Base-by-base conservation (phyloP, 108 stramenopile species). In the Epithemia pelagica region DNA sequence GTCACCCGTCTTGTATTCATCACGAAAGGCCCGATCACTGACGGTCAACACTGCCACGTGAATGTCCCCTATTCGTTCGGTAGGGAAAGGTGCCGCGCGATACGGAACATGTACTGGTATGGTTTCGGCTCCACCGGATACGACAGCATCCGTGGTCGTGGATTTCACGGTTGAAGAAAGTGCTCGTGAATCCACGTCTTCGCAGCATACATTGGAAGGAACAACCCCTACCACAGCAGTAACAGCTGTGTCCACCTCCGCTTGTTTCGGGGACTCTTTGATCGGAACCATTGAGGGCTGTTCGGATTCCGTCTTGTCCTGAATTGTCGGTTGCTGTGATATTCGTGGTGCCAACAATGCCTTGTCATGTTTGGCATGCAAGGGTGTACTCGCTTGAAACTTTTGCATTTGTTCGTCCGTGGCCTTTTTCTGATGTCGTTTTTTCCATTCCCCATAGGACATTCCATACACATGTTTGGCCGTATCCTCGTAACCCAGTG, bases 391-490 rank as follows among this genome's bases (percentile, higher is more conserved):
- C n/a, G 62, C 76, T 27, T 91, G 76, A 76, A 83, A 94, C 56
- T 70, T 65, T 56, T 86, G 76, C 87, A 90, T 79, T 72, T 90
- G 78, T 58, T 86, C 88, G 18, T 83, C 86, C 2, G 90, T 86
- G 21, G 87, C 88, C 67, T 93, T 90, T 65, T 81, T 85, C 27
- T 83, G 69, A 61, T 91, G 79, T 15, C 73, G 76, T 54, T 73
- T 71, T 72, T 95, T 95, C 95, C 95, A 95, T 51, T 86, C 85
- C 22, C 33, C 69, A 73, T 95, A 95, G 15, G 65, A 56, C 64
- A 88, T 88, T 32, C 91, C 90, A 64, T 95, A 93, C 0, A 95
- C 89, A 54, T 82, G 69, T 67, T 92, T 76, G 7, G 89, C 88
- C 19, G 92, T 89, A 64, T 93, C 83, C 54, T 92, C 95, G 58